A percentile compares a stretch with the other conserved stretches of the same genome.
These are phyloP conservation scores for Fusarium liriodendri DNA, from an alignment of 2,329 filamentous ascomycete genomes.

Conservation along the genomic window DNA sequence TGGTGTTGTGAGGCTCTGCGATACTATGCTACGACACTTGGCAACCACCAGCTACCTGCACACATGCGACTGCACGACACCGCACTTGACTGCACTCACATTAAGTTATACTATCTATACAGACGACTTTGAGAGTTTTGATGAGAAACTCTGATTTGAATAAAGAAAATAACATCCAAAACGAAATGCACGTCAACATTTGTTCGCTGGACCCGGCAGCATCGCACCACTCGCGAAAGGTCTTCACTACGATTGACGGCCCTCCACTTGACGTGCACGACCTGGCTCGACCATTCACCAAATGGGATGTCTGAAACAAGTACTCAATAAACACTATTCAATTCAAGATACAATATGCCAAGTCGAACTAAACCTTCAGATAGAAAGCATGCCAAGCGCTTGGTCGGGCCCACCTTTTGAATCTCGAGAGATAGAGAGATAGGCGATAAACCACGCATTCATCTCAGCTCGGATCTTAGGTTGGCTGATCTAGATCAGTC, in stretches of 20 bases:
- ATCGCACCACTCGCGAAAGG: not conserved
- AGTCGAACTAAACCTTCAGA: not conserved
- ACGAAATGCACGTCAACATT: not conserved
- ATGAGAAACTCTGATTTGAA: not conserved
- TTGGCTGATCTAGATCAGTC: conserved; percentile 12
- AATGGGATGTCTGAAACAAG: no score
- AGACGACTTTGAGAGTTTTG: not conserved
- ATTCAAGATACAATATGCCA: no score
- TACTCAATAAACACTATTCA: not conserved
- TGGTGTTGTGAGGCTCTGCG: not conserved
- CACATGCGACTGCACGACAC: not conserved
- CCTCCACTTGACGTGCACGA: not conserved
- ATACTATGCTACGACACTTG: not conserved
- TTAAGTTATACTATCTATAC: not conserved
- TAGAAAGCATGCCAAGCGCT: not conserved
- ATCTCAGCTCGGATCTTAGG: conserved; percentile 17
- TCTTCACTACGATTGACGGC: not conserved
- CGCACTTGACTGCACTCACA: no score
- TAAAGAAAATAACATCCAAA: not conserved
- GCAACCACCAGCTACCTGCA: not conserved
- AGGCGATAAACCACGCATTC: conserved; percentile 22
- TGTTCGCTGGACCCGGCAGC: not conserved
- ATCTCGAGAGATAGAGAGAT: conserved; percentile 16
- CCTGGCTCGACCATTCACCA: not conserved
- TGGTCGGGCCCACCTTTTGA: conserved; percentile 13